Evolutionary conservation across 805 yeast genomes (phyloP), one percentile per base, ranked within the genome.

Genomic region (Jamesozyma lodderae): DNA sequence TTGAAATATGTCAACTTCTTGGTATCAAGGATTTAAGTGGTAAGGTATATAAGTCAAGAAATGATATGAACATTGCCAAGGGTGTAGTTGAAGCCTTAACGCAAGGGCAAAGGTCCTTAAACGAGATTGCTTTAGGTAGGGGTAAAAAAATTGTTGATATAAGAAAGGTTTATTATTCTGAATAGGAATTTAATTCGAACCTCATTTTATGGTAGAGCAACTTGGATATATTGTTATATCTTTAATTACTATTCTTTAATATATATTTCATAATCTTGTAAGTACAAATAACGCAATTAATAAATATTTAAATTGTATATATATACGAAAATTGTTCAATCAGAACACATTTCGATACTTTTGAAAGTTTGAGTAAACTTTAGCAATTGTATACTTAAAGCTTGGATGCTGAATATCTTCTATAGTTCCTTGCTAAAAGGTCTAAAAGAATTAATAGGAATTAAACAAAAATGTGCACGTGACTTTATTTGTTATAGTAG

Each of bases 131-230:
- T 4, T 70, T 79, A 37, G 82, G 80, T 51, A 77, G 98, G 66
- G 98, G 98, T 45, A 90, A 90, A 74, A 86, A 86, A 72, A 73
- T 90, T 55, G 87, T 86, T 27, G 97, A 92, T 62, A 79, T 92
- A 56, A 81, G 94, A 62, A 84, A 82, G 67, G 78, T 85, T 30
- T 92, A 90, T 68, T 87, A 86, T 62, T 75, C 83, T n/a, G 41
- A 36, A 17, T 31, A 19, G 32, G 4, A 17, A 27, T 15, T 11
- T 13, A 16, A 22, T 15, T 29, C n/a, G 18, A 19, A 16, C 13
- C 17, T 31, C 19, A 23, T 23, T 23, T 23, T 13, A 23, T 23
- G n/a, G n/a, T n/a, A n/a, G n/a, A n/a, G n/a, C n/a, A n/a, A n/a
- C n/a, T n/a, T n/a, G n/a, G n/a, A n/a, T n/a, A n/a, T n/a, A n/a